Base-by-base conservation (phyloP, 805 yeast species). In the Barnettozyma salicaria region DNA sequence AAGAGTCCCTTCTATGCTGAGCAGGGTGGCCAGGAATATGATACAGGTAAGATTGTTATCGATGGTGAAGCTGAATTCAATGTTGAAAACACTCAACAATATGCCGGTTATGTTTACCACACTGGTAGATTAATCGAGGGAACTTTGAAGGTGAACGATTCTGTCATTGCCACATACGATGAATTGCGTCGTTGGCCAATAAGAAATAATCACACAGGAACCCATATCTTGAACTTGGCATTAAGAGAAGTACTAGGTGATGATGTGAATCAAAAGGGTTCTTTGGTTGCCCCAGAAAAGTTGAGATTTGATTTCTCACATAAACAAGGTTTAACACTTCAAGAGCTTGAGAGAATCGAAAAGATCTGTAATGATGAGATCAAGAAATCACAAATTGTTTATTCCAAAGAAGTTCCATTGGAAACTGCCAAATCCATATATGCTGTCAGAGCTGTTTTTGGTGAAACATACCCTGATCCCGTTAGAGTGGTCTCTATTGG, bases 11-110 rank as follows among this genome's bases (percentile, higher is more conserved):
- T 92, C 65, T 92, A 92, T 58, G 97, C 98, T 34, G 99, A 92
- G 68, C 94, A 86, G 65, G 99, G 99, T 77, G 99, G 99, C 57
- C 99, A 92, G 71, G 97, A 88, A 63, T 82, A 73, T 56, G 99
- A 92, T 60, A 83, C 94, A 29, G 99, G 99, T 64, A 82, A 76
- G 61, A 72, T 92, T 47, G 89, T 87, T 35, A 78, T 87, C 53
- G 97, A 89, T 57, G 96, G 94, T 31, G 65, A 65, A 49, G 70
- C 89, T 39, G 96, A 90, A 61, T 90, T 92, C 64, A 78, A 76
- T 41, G 97, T 92, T 42, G 81, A 79, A 47, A 88, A 92, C 56
- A 97, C 88, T 34, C 98, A 92, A 67, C 69, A 70, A 29, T 92
- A 88, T 57, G 96, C 83, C 42, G 98, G 98, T 42, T 92, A 84